Evolutionary conservation across 2,329 filamentous ascomycete genomes (phyloP).

Genomic region (Elsinoe necatrix): DNA sequence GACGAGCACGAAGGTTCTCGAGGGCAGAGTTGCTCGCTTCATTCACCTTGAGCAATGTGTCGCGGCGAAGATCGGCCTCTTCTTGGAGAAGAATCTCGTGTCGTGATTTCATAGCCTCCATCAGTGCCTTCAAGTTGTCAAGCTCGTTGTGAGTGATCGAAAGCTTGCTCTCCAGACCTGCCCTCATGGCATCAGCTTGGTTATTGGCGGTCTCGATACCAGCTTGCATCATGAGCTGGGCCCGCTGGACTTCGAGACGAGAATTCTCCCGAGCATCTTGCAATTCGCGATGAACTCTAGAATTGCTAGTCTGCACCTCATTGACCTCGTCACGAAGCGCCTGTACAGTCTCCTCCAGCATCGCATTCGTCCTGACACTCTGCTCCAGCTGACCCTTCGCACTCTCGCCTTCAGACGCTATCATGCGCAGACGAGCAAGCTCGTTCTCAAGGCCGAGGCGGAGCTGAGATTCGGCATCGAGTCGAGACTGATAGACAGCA

Average conservation of each 20-base stretch:
- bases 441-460: constrained; percentile 40
- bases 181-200: constrained; percentile 73
- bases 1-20: constrained; percentile 50
- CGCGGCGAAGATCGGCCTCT: constrained; percentile 59
- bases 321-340: constrained; percentile 56
- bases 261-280: constrained; percentile 74
- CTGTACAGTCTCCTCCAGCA: constrained; percentile 52
- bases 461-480: constrained; percentile 38
- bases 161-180: constrained; percentile 74
- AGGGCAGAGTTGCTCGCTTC: constrained; percentile 46
- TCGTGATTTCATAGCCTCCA: constrained; percentile 70
- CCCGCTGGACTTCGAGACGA: constrained; percentile 71
- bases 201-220: constrained; percentile 78
- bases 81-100: constrained; percentile 81
- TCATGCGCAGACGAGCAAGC: constrained; percentile 36
- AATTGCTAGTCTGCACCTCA: constrained; percentile 59
- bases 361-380: constrained; percentile 50
- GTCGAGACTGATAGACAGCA: constrained; percentile 46
- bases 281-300: constrained; percentile 70
- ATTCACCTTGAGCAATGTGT: constrained; percentile 47
- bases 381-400: constrained; percentile 41
- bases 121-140: constrained; percentile 68
- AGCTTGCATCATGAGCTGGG: constrained; percentile 66
- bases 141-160: constrained; percentile 63
- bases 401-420: constrained; percentile 43